Percentiles rank a stretch among this genome's conserved stretches.
Evolutionary conservation across 305 asterid species (phyloP).

Genomic region (Ajuga reptans): DNA sequence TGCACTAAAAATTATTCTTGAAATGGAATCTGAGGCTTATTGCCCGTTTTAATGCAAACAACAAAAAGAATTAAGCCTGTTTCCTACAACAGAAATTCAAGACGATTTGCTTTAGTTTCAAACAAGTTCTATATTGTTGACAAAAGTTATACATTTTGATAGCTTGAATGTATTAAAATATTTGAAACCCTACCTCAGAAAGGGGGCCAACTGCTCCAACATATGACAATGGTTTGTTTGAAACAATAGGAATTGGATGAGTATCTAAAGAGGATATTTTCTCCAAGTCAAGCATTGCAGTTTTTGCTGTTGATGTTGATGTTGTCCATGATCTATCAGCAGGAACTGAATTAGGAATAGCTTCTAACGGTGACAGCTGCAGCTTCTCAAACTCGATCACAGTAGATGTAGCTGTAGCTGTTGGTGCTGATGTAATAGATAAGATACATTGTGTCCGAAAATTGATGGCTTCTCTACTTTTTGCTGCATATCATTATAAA

Average conservation of each 20-base stretch:
- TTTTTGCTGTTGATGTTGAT: constrained; percentile 31
- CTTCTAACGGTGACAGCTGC: constrained; percentile 51
- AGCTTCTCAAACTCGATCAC: constrained; percentile 66
- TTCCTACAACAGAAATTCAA: constrained; percentile 1
- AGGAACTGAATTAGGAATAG: constrained; percentile 42
- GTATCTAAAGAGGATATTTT: constrained; percentile 50
- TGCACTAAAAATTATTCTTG: not conserved
- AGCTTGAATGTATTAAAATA: not conserved
- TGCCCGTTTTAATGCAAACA: not conserved
- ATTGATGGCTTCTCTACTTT: constrained; percentile 43
- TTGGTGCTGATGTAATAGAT: constrained; percentile 47
- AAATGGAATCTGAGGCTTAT: not conserved
- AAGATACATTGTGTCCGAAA: constrained; percentile 62
- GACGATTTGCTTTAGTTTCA: constrained; percentile 8
- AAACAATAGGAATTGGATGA: constrained; percentile 40
- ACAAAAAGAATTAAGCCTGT: not conserved
- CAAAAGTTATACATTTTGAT: not conserved
- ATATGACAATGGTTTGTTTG: constrained; percentile 47
- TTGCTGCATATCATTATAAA: constrained; percentile 55
- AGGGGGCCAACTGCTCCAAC: constrained; percentile 41
- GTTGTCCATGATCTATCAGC: constrained; percentile 51
- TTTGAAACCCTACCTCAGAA: constrained; percentile 47
- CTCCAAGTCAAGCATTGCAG: constrained; percentile 55
- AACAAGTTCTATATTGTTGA: not conserved
- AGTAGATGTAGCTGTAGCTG: constrained; percentile 42